Evolutionary conservation across 495 filamentous ascomycete species (phyloP).

Genomic region (Penicillium mononematosum): DNA sequence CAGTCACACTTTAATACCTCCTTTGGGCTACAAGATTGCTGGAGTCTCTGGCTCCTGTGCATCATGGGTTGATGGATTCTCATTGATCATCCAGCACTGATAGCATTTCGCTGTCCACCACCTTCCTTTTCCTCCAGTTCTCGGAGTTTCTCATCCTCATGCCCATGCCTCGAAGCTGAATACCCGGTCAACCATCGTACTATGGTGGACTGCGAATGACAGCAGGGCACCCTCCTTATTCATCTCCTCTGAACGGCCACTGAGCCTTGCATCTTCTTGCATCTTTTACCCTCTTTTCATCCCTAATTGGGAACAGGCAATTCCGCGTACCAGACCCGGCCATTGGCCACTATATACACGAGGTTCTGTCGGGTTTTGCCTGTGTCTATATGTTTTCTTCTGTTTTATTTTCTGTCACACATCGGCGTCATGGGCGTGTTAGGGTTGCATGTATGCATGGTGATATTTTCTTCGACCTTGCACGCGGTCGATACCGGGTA

Average conservation of each 20-base stretch:
- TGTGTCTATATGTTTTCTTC: constrained; percentile 25
- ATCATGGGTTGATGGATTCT: constrained; percentile 85
- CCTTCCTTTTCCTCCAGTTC: neutral
- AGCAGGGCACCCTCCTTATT: neutral
- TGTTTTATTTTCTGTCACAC: constrained; percentile 8
- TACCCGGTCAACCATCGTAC: neutral
- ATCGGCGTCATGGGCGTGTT: constrained; percentile 20
- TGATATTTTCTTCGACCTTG: constrained; percentile 11
- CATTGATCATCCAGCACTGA: constrained; percentile 75
- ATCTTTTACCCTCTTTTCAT: constrained; percentile 10
- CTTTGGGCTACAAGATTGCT: constrained; percentile 83
- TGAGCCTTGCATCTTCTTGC: neutral
- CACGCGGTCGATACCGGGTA: constrained; percentile 6
- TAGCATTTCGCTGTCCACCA: neutral
- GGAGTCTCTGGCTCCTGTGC: constrained; percentile 82
- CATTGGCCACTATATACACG: constrained; percentile 21
- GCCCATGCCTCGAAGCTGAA: neutral
- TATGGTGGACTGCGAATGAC: neutral
- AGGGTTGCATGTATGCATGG: constrained; percentile 17
- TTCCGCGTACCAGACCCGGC: constrained; percentile 9
- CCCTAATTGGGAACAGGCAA: constrained; percentile 4
- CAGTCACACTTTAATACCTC: constrained; percentile 87
- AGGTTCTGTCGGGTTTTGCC: constrained; percentile 12
- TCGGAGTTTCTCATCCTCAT: neutral
- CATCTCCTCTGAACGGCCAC: neutral